phyloP scores from a whole-genome alignment of 495 filamentous ascomycete species.

The Aspergillus saccharolyticus region DNA sequence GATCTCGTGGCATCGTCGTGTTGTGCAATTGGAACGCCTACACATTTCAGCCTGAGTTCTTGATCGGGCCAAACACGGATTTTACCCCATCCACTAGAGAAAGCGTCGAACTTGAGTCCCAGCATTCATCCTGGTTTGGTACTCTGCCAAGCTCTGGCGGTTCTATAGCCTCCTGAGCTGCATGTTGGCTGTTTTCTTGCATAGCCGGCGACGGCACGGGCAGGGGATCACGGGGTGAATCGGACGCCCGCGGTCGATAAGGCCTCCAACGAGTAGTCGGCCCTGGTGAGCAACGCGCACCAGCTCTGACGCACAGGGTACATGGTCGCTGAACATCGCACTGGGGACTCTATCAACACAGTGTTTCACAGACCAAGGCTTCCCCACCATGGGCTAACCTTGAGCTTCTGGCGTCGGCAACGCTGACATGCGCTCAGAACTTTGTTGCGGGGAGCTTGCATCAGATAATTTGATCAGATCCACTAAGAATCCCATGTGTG shows the following conservation, averaged over 20 bases:
- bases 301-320: constrained; percentile 8
- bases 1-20: constrained; percentile 10
- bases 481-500: not conserved
- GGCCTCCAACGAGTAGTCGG: constrained; percentile 10
- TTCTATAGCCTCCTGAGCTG: not conserved
- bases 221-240: not conserved
- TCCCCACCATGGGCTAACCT: constrained; percentile 1
- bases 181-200: not conserved
- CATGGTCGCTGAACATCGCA: constrained; percentile 17
- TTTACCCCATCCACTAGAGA: constrained; percentile 25
- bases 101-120: constrained; percentile 27
- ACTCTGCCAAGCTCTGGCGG: not conserved
- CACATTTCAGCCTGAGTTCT: not conserved
- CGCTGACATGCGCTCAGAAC: constrained; percentile 11
- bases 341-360: not conserved
- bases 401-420: constrained; percentile 13
- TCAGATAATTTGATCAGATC: not conserved
- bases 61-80: not conserved
- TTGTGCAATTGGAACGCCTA: constrained; percentile 27
- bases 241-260: constrained; percentile 30
- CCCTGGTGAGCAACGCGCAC: constrained; percentile 1
- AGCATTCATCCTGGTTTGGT: not conserved
- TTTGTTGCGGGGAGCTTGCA: not conserved
- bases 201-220: not conserved
- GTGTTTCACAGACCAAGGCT: not conserved